Conservation (phyloP, 176 grass and related monocot species). For the Oryza meyeriana region DNA sequence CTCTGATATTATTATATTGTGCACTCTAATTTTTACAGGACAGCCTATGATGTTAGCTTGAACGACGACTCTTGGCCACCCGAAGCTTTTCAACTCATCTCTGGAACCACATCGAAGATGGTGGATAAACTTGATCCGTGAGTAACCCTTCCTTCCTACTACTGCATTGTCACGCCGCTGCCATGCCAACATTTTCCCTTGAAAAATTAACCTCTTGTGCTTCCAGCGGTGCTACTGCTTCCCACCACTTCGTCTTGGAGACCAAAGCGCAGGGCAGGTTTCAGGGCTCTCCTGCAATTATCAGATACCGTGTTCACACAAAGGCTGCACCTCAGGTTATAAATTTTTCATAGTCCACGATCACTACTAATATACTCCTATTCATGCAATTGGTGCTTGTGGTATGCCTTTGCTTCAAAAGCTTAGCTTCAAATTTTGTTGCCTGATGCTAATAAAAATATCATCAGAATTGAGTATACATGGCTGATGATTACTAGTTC, state of each 20-base stretch:
- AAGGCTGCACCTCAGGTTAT: slow-evolving; percentile 60
- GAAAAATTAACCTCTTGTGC: neutral
- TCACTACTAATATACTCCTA: neutral
- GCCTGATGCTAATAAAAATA: neutral
- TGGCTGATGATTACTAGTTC: neutral
- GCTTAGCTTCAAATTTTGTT: neutral
- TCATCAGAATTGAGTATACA: neutral
- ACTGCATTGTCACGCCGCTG: neutral
- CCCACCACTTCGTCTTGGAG: slow-evolving; percentile 71
- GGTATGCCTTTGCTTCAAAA: neutral
- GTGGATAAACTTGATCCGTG: slow-evolving; percentile 68
- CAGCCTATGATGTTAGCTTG: slow-evolving; percentile 69
- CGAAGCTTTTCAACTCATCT: slow-evolving; percentile 60
- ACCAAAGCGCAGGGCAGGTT: slow-evolving; percentile 63
- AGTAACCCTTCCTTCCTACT: slow-evolving; percentile 7
- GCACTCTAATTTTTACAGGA: slow-evolving; percentile 33
- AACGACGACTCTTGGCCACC: slow-evolving; percentile 72
- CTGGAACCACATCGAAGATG: slow-evolving; percentile 53
- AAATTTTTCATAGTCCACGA: neutral
- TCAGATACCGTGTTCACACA: slow-evolving; percentile 64
- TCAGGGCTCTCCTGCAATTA: slow-evolving; percentile 61
- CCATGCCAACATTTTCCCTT: neutral
- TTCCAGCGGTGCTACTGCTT: slow-evolving; percentile 53
- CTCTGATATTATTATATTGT: too few species aligned
- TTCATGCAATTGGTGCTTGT: neutral